These are phyloP conservation scores for Paulownia fortunei DNA, from an alignment of 257 asterid genomes.

Conservation along the genomic window DNA sequence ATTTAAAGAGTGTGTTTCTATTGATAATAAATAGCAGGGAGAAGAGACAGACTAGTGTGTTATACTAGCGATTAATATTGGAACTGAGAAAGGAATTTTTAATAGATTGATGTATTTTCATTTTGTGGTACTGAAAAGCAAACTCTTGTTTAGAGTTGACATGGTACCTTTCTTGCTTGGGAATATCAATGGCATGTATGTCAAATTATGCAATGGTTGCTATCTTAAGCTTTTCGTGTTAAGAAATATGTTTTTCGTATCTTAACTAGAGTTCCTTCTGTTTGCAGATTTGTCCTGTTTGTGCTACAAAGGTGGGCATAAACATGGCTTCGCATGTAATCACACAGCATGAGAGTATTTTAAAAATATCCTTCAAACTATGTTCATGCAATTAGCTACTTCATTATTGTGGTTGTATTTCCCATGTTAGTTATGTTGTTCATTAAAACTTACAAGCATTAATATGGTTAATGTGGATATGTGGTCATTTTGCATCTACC, in stretches of 20 bases:
- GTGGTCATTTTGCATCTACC: conserved; percentile 42
- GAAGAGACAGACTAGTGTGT: not conserved
- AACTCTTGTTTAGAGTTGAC: conserved; percentile 8
- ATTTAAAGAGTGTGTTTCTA: not conserved
- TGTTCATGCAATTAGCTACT: not conserved
- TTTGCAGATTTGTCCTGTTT: conserved; percentile 93
- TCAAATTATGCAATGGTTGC: conserved; percentile 11
- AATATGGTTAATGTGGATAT: conserved; percentile 21
- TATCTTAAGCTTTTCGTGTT: conserved; percentile 8
- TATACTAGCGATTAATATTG: conserved; percentile 17
- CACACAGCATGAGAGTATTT: conserved; percentile 72
- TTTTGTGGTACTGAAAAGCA: not conserved
- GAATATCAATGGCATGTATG: not conserved
- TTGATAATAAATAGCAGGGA: not conserved
- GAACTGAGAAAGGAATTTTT: conserved; percentile 5
- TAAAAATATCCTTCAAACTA: conserved; percentile 82
- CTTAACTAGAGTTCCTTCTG: conserved; percentile 23
- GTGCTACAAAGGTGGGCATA: conserved; percentile 65
- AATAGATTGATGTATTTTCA: not conserved
- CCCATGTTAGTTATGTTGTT: conserved; percentile 7
- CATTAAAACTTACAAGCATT: not conserved
- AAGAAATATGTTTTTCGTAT: conserved; percentile 6
- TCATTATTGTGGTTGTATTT: conserved; percentile 14
- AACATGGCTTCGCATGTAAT: conserved; percentile 92
- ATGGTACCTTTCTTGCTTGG: conserved; percentile 17